Evolutionary conservation across 192 early-diverging fungal species (phyloP).

Genomic region (Dissophora ornata): DNA sequence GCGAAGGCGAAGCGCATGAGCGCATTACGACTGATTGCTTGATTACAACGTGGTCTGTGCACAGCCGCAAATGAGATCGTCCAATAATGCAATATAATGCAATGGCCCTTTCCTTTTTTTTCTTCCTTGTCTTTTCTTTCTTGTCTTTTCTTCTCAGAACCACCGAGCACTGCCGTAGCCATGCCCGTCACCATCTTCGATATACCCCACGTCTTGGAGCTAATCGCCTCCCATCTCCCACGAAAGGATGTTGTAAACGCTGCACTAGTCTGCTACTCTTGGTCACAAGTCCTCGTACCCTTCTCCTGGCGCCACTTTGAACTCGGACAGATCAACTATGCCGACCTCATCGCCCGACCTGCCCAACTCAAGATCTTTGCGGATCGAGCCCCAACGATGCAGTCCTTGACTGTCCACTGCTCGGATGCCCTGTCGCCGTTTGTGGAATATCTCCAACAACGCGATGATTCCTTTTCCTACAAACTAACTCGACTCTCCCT

Average conservation of each 20-base stretch:
- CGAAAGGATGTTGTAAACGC: not conserved
- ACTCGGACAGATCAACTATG: not conserved
- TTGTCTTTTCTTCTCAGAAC: too few relatives aligned
- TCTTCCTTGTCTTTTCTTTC: too few relatives aligned
- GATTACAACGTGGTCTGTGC: too few relatives aligned
- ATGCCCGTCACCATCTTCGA: conserved; percentile 12
- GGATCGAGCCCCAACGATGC: conserved; percentile 5
- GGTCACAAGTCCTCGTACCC: not conserved
- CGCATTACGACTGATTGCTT: too few relatives aligned
- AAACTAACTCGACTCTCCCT: not conserved
- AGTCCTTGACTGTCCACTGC: not conserved
- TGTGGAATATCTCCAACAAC: not conserved
- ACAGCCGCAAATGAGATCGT: too few relatives aligned
- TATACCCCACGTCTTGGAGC: conserved; percentile 4
- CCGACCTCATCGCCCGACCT: not conserved
- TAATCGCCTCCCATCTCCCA: not conserved
- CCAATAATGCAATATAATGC: too few relatives aligned
- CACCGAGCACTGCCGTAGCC: too few relatives aligned
- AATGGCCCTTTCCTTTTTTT: too few relatives aligned
- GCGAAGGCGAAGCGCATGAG: too few relatives aligned
- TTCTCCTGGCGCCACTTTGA: conserved; percentile 12
- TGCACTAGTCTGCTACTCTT: not conserved
- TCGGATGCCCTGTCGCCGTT: not conserved
- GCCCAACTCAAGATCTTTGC: not conserved
- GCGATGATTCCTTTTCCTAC: not conserved